phyloP scores from a whole-genome alignment of 108 stramenopile species.

The Nitzschia inconspicua region DNA sequence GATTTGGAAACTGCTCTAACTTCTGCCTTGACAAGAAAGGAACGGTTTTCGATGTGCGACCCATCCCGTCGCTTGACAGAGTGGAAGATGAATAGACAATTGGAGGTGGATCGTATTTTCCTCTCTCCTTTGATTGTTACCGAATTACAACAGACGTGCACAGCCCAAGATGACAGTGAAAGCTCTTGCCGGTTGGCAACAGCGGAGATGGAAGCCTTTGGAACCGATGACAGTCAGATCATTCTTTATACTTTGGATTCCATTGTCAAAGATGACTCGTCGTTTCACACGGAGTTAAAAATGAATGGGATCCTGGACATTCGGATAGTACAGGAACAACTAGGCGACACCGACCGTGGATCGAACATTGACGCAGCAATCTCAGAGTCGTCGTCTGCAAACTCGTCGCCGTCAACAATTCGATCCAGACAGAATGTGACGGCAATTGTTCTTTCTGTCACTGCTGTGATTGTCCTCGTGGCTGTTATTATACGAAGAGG shows the following conservation, averaged over 20 bases:
- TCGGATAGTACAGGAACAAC: background rate
- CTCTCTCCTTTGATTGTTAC: background rate
- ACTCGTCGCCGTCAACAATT: background rate
- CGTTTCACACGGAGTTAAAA: background rate
- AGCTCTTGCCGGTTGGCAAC: background rate
- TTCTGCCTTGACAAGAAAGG: background rate
- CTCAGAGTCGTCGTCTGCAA: background rate
- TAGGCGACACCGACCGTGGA: background rate
- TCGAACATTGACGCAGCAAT: background rate
- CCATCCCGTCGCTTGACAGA: background rate
- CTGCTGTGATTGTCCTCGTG: background rate
- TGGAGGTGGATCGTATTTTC: background rate
- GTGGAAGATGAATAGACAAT: background rate
- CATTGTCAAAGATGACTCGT: background rate
- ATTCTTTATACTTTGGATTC: background rate
- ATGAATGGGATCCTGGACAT: conserved; percentile 3
- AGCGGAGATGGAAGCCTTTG: background rate
- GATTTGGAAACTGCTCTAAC: background rate
- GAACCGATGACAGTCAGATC: background rate
- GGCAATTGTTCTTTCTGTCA: background rate
- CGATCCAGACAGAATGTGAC: no score
- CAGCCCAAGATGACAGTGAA: background rate
- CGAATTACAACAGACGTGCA: background rate
- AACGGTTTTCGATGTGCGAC: conserved; percentile 1
- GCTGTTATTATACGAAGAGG: no score